These are phyloP conservation scores for Candida labiduridarum DNA, from an alignment of 1,139 yeast species.

Conservation along the genomic window DNA sequence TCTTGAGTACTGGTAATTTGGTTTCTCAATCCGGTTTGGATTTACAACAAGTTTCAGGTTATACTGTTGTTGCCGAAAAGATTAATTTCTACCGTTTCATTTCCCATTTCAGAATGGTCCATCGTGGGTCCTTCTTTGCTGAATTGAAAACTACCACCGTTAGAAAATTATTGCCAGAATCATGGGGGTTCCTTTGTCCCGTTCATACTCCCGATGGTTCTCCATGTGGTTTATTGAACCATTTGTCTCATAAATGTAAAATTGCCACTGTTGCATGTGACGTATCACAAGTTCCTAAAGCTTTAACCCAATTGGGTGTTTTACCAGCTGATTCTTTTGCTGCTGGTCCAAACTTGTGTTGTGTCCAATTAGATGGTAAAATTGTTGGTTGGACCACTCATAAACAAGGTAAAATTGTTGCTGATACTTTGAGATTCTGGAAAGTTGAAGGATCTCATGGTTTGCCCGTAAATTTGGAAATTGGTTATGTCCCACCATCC, in stretches of 20 bases:
- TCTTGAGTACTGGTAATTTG: constrained; percentile 94
- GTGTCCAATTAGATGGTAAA: constrained; percentile 92
- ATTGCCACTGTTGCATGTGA: constrained; percentile 79
- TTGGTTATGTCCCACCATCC: constrained; percentile 95
- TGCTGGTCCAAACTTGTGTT: constrained; percentile 85
- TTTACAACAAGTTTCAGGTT: constrained; percentile 97
- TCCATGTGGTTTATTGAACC: constrained; percentile 97
- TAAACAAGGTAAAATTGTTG: constrained; percentile 80
- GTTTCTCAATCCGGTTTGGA: constrained; percentile 97
- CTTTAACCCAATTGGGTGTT: constrained; percentile 78
- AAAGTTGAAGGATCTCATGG: constrained; percentile 80
- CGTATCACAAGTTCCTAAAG: constrained; percentile 68
- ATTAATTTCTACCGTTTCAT: constrained; percentile 95
- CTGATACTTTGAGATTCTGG: constrained; percentile 91
- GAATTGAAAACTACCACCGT: constrained; percentile 97
- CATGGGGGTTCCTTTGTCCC: constrained; percentile 99
- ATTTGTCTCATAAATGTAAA: constrained; percentile 91
- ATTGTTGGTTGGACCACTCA: constrained; percentile 95
- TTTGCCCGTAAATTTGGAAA: constrained; percentile 82
- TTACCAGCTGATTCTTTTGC: constrained; percentile 75
- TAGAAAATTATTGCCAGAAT: constrained; percentile 92
- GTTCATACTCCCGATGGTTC: constrained; percentile 99
- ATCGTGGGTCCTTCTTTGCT: constrained; percentile 99
- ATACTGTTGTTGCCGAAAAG: constrained; percentile 97
- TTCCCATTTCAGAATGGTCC: constrained; percentile 98